Percentiles rank a stretch among this genome's conserved stretches.
These are phyloP conservation scores for Tylopilus felleus DNA, from an alignment of 768 basidiomycete genomes.

Conservation along the genomic window DNA sequence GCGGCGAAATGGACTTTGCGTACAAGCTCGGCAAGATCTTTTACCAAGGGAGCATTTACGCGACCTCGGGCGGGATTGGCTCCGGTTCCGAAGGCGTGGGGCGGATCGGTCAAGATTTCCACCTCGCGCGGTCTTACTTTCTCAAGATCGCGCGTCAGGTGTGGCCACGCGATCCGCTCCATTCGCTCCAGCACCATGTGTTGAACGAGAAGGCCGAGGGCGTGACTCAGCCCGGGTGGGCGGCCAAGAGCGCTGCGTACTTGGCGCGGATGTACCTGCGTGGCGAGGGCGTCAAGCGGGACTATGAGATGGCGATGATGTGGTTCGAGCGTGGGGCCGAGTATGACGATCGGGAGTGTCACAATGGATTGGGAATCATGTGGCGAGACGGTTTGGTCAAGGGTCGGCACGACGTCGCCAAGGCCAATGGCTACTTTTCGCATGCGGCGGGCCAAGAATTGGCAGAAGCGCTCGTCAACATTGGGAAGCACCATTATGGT, in stretches of 20 bases:
- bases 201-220: conserved; percentile 48
- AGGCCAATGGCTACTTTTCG: conserved; percentile 64
- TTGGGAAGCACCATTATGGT: conserved; percentile 80
- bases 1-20: conserved; percentile 85
- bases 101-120: conserved; percentile 76
- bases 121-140: conserved; percentile 80
- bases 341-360: conserved; percentile 81
- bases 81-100: conserved; percentile 94
- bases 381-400: conserved; percentile 83
- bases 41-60: conserved; percentile 93
- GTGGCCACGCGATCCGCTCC: conserved; percentile 80
- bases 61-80: conserved; percentile 69
- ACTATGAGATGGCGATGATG: conserved; percentile 74
- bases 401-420: conserved; percentile 62
- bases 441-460: conserved; percentile 84
- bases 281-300: conserved; percentile 85
- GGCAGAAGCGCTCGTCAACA: conserved; percentile 87
- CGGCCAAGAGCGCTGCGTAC: conserved; percentile 81
- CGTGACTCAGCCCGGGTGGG: conserved; percentile 52
- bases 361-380: conserved; percentile 89
- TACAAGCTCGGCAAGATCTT: conserved; percentile 93
- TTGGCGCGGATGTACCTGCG: conserved; percentile 91
- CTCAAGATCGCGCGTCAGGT: conserved; percentile 73
- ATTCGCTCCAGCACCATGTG: conserved; percentile 45
- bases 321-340: conserved; percentile 91